Evolutionary conservation across 768 basidiomycete species (phyloP), one percentile per base, ranked within the genome.

Genomic region (Chalciporus piperatus): DNA sequence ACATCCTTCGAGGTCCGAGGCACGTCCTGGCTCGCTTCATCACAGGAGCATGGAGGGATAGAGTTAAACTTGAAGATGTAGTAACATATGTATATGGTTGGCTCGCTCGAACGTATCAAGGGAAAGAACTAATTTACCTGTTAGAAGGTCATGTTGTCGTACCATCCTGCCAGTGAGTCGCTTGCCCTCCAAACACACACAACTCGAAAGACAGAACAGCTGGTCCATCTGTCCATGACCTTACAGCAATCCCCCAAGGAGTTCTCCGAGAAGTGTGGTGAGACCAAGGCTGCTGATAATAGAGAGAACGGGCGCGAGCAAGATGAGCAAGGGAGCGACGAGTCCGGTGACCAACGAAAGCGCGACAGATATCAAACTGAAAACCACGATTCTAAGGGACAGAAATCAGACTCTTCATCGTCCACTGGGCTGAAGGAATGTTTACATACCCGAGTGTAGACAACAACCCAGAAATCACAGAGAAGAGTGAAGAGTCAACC

Each of bases 321-420:
- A 10, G 23, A 7, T 0, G 9, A 58, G 20, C 14, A 59, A 38
- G 16, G 47, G 49, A 1, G 9, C 3, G 12, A 54, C 28, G 22
- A 59, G 52, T 9, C 52, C 52, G 4, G 5, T 2, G 17, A 59
- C 52, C 48, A 59, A 33, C 12, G 48, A 30, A 28, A 58, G 33
- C 17, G 47, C 1, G 35, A 43, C 6, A 8, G 33, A 13, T 8
- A 58, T 25, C 57, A 59, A 47, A 22, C 37, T 32, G 22, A 50
- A 47, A 10, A 55, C 32, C 11, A 59, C 28, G 9, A 2, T 10
- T 12, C 30, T 30, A 30, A n/a, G n/a, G 5, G 30, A 30, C 9
- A 30, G 30, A 30, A 30, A 30, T 20, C 33, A 35, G 33, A 35
- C 43, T 3, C 4, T 45, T 59, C 27, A 1, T 44, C 23, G 25